Conservation (phyloP, 306 rosid genomes). For the Sicyos edulis region DNA sequence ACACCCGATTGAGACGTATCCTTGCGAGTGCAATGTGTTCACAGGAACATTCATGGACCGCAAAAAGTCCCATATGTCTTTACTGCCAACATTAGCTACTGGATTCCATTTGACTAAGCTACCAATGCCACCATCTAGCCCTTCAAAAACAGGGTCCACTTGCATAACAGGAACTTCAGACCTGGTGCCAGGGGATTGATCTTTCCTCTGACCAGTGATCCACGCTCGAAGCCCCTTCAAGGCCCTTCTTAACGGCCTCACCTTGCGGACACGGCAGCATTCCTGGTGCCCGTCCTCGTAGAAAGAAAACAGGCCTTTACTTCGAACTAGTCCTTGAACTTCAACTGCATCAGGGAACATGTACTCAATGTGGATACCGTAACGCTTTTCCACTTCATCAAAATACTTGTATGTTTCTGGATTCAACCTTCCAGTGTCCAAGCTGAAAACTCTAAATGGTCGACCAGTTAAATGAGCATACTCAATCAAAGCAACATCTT, state of each 20-base stretch:
- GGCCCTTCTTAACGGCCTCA: slow-evolving; percentile 83
- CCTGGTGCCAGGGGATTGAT: slow-evolving; percentile 88
- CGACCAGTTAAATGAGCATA: slow-evolving; percentile 89
- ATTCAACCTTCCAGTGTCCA: slow-evolving; percentile 92
- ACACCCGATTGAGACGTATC: slow-evolving; percentile 77
- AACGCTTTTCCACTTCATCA: slow-evolving; percentile 75
- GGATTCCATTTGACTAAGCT: slow-evolving; percentile 98
- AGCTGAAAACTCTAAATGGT: slow-evolving; percentile 75
- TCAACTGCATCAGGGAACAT: slow-evolving; percentile 96
- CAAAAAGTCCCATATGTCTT: slow-evolving; percentile 73
- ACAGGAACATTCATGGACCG: slow-evolving; percentile 80
- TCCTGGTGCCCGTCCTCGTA: slow-evolving; percentile 99
- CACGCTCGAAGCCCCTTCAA: slow-evolving; percentile 87
- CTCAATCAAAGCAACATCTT: slow-evolving; percentile 92
- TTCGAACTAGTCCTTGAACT: slow-evolving; percentile 88
- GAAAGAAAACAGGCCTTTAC: slow-evolving; percentile 84
- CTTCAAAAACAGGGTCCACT: slow-evolving; percentile 87
- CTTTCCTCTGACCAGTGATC: slow-evolving; percentile 94
- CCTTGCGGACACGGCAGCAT: slow-evolving; percentile 95
- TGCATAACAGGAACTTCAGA: slow-evolving; percentile 77
- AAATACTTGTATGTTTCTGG: slow-evolving; percentile 78
- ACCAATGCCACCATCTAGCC: slow-evolving; percentile 81
- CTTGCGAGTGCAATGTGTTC: slow-evolving; percentile 78
- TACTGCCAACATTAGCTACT: slow-evolving; percentile 62
- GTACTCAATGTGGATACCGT: slow-evolving; percentile 83